phyloP scores from a whole-genome alignment of 176 grass and related monocot species.

The Poa annua region DNA sequence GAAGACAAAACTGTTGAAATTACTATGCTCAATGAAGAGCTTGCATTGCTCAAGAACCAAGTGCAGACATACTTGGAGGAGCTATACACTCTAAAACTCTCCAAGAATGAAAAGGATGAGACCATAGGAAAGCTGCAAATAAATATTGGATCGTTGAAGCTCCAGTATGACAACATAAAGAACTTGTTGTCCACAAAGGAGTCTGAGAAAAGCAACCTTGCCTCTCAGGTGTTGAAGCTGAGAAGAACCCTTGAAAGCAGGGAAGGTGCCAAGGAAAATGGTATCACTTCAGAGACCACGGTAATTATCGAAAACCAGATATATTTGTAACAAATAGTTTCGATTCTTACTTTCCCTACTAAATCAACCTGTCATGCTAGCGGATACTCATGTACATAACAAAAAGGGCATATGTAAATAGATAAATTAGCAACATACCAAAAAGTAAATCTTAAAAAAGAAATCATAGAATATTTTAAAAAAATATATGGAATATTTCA shows the following conservation, averaged over 20 bases:
- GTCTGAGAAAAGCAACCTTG: conserved; percentile 70
- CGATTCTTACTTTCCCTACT: background rate
- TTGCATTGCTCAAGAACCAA: conserved; percentile 53
- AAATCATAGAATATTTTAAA: background rate
- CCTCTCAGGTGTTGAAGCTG: conserved; percentile 58
- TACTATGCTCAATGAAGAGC: conserved; percentile 61
- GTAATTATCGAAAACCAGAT: conserved; percentile 42
- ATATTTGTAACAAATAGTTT: background rate
- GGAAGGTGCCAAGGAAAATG: conserved; percentile 43
- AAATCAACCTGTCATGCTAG: conserved; percentile 10
- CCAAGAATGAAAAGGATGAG: conserved; percentile 61
- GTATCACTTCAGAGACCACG: conserved; percentile 39
- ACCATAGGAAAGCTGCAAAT: conserved; percentile 57
- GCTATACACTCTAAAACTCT: conserved; percentile 46
- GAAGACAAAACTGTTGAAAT: conserved; percentile 66
- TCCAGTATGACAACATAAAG: conserved; percentile 58
- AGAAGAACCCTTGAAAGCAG: conserved; percentile 57
- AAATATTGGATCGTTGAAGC: conserved; percentile 61
- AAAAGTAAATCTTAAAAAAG: background rate
- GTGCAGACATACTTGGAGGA: conserved; percentile 57
- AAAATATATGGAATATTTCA: conserved; percentile 16
- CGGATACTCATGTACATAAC: background rate
- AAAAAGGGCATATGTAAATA: conserved; percentile 2
- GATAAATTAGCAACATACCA: background rate
- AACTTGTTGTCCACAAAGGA: conserved; percentile 61